Conservation (phyloP, 2,329 filamentous ascomycete genomes). For the Lasiodiplodia citricola region DNA sequence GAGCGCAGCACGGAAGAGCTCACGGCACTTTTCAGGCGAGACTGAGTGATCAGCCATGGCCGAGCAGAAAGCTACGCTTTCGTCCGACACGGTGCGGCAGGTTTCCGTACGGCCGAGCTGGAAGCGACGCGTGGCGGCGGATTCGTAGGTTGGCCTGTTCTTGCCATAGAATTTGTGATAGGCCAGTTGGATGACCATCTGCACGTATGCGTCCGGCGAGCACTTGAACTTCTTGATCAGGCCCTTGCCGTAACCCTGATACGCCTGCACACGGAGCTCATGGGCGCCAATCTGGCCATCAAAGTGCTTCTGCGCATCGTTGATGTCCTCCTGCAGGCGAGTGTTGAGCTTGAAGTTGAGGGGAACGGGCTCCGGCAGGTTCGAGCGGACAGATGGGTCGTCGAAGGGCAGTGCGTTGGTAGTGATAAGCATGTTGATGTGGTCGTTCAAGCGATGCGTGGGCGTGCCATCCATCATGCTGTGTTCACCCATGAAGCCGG, state of each 20-base stretch:
- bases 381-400: conserved; percentile 75
- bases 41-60: conserved; percentile 76
- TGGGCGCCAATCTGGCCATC: conserved; percentile 80
- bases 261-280: conserved; percentile 91
- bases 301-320: conserved; percentile 80
- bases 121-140: conserved; percentile 91
- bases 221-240: conserved; percentile 99
- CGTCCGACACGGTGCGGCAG: conserved; percentile 88
- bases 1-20: conserved; percentile 82
- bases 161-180: conserved; percentile 99
- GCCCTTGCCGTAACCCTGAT: conserved; percentile 96
- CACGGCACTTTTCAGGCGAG: conserved; percentile 68
- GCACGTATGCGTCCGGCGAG: conserved; percentile 95
- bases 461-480: conserved; percentile 99
- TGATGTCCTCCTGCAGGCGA: conserved; percentile 77
- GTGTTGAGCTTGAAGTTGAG: conserved; percentile 80
- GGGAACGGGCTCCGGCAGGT: conserved; percentile 78
- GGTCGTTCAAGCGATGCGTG: conserved; percentile 96
- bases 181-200: conserved; percentile 97
- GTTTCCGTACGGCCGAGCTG: conserved; percentile 96
- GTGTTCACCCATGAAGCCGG: conserved; percentile 98
- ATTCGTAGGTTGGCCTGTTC: conserved; percentile 97
- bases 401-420: conserved; percentile 93
- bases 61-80: conserved; percentile 86
- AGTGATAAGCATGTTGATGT: conserved; percentile 88